A percentile compares a stretch with the other conserved stretches of the same genome.
These are phyloP conservation scores for Athelia sp. DNA, from an alignment of 1,284 basidiomycete genomes.

Conservation along the genomic window DNA sequence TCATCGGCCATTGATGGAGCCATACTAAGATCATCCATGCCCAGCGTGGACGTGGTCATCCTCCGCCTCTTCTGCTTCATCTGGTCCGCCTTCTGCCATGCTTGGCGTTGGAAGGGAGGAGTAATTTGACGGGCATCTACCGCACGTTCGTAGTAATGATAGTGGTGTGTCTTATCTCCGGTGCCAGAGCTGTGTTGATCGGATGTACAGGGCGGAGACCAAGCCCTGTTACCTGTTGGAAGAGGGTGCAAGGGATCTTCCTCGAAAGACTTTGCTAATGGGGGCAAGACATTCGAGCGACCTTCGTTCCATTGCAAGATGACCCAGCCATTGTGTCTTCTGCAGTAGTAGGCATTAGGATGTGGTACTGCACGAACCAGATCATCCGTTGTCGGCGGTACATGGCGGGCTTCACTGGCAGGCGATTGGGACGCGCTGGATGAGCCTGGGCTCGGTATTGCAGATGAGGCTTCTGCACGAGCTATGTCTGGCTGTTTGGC, in stretches of 20 bases:
- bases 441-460: not conserved
- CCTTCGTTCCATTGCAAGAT: constrained; percentile 58
- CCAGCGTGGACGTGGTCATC: constrained; percentile 32
- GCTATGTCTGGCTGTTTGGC: constrained; percentile 28
- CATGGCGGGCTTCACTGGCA: constrained; percentile 16
- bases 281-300: constrained; percentile 48
- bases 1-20: constrained; percentile 27
- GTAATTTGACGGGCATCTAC: constrained; percentile 61
- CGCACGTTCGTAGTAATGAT: constrained; percentile 65
- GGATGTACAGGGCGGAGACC: constrained; percentile 46
- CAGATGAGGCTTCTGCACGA: not conserved
- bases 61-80: constrained; percentile 46
- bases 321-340: constrained; percentile 75
- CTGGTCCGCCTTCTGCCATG: constrained; percentile 47
- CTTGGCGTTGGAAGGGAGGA: constrained; percentile 53
- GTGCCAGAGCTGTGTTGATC: constrained; percentile 39
- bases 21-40: constrained; percentile 29
- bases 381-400: constrained; percentile 42
- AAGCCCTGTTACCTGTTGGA: constrained; percentile 41
- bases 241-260: constrained; percentile 36
- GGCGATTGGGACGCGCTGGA: constrained; percentile 12
- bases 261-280: constrained; percentile 50
- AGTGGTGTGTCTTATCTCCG: constrained; percentile 72
- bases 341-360: constrained; percentile 75
- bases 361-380: constrained; percentile 71